These are phyloP conservation scores for Nepenthes mirabilis DNA, from an alignment of 148 eudicot species.

Conservation along the genomic window DNA sequence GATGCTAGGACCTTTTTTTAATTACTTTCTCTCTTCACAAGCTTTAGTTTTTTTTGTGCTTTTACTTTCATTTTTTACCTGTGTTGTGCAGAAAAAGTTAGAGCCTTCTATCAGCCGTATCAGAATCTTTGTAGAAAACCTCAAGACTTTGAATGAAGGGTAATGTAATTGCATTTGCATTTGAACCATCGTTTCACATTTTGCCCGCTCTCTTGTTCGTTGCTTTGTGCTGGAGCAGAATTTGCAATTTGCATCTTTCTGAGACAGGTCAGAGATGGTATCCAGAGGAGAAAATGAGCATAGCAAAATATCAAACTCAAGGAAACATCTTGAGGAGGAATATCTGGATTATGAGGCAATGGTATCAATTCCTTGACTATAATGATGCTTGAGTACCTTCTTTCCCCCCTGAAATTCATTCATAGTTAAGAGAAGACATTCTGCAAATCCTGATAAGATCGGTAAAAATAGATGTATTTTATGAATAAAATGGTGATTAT, in stretches of 20 bases:
- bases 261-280: conserved; percentile 28
- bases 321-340: conserved; percentile 84
- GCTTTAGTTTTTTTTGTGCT: not conserved
- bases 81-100: conserved; percentile 57
- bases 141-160: conserved; percentile 65
- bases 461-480: not conserved
- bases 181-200: not conserved
- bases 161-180: conserved; percentile 13
- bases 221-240: not conserved
- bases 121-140: conserved; percentile 61
- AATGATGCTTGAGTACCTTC: not conserved
- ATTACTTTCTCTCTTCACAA: not conserved
- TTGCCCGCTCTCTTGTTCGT: not conserved
- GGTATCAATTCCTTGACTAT: conserved; percentile 27
- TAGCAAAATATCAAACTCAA: conserved; percentile 38
- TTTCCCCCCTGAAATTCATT: not conserved
- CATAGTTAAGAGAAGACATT: not conserved
- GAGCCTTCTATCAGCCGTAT: conserved; percentile 72
- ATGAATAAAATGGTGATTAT: not conserved
- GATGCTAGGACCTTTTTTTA: conserved; percentile 1
- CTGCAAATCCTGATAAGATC: not conserved
- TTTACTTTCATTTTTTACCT: not conserved
- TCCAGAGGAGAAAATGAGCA: conserved; percentile 29
- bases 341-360: conserved; percentile 82
- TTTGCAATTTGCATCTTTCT: not conserved